Base-by-base conservation (phyloP, 1,284 basidiomycete genomes). In the Apiotrichum gracile region DNA sequence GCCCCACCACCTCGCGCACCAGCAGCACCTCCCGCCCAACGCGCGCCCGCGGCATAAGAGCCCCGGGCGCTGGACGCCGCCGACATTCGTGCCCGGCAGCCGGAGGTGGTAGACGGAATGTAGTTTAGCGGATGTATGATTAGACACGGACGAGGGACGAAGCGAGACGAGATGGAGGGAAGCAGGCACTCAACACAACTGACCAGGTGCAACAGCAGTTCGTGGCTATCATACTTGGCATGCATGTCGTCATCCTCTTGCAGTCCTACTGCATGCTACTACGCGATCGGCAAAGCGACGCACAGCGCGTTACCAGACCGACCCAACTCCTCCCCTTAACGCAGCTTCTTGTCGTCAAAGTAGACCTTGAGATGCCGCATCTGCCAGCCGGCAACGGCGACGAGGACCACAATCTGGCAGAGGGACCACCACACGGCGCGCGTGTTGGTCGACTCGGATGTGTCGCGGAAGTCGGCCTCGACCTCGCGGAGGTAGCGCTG, bases 401-500 rank as follows among this genome's bases (percentile, higher is more conserved):
- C 71, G 47, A 99, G 77, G 4, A 94, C 86, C 14, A 82, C 74
- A 58, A 97, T 88, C 79, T 99, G 94, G 37, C 83, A 78, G 12
- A 96, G 55, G 67, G 85, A 90, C 78, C 94, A 98, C 88, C 89
- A 97, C 49, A 97, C 85, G 1, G 94, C 92, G 58, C 86, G 79
- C 26, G 85, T 76, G 75, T 98, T 98, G 31, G 90, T 93, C 27
- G 77, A 69, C 76, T 99, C 96, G 64, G 87, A 91, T 56, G 97
- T 75, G 73, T 94, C 79, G 39, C 96, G 80, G 72, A 90, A 99
- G 61, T 86, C 85, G n/a, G 87, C 81, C 76, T 99, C 96, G 54
- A 91, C 80, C 73, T 99, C 94, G 41, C 96, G 82, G 78, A 98
- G 93, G 71, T 96, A 99, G 73, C 96, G 91, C 78, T 99, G 96